Base-by-base conservation (phyloP, 73 alveolate species). In the Paramecium primaurelia region DNA sequence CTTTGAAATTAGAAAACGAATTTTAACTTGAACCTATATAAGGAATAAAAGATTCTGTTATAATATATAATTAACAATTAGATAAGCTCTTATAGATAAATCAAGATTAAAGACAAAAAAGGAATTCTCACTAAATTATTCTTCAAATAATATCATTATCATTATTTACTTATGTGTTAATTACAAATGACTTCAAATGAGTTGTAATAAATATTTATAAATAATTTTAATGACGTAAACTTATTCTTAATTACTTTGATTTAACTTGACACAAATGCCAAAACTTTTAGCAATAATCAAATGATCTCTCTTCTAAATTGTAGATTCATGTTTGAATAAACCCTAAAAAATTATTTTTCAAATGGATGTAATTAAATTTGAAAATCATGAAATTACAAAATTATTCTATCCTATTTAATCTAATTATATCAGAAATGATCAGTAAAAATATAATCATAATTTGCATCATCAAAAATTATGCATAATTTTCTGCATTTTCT, bases 401-500 rank as follows among this genome's bases (percentile, higher is more conserved):
- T 0, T 7, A 22, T 20, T 8, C 5, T 4, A 4, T 25, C 44
- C 51, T 28, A 64, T 64, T 22, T 64, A 26, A 64, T 12, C 51
- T 64, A 1, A 25, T 28, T 12, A 73, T 73, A 73, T 73, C 87
- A 36, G 87, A 36, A 73, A 37, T n/a, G 22, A 73, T 40, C 68
- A 73, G 59, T 37, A 4, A n/a, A n/a, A 73, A 34, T 73, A 37
- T 73, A n/a, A 73, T 73, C 59, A 73, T 73, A 30, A 44, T 37
- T 80, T 80, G 77, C 77, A 80, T 80, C 77, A 80, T 80, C 77
- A 49, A 77, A 80, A 80, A 28, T 49, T 45, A 45, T 45, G 73
- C 77, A 80, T 80, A 45, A 20, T 80, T 45, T 80, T 80, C 91
- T 44, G 14, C 91, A 45, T 80, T 73, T 12, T 40, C 59, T 34